A percentile compares a stretch with the other conserved stretches of the same genome.
Evolutionary conservation across 2,329 filamentous ascomycete genomes (phyloP).

Genomic region (Cladosporium colombiae): DNA sequence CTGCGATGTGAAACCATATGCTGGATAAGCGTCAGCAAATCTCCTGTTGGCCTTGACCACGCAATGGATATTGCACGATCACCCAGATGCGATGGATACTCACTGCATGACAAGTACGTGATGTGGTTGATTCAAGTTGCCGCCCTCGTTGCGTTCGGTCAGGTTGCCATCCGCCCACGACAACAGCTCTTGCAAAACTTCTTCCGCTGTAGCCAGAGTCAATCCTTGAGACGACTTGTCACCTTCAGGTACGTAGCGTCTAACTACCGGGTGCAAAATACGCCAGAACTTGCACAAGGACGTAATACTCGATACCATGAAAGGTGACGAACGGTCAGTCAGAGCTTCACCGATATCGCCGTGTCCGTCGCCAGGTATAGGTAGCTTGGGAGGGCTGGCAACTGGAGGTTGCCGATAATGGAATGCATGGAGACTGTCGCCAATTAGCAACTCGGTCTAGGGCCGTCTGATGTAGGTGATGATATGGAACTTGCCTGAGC

Average conservation of each 20-base stretch:
- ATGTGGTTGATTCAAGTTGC: background rate
- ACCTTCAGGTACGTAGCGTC: background rate
- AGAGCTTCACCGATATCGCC: background rate
- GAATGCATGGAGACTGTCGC: background rate
- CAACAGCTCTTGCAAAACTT: background rate
- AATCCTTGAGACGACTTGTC: background rate
- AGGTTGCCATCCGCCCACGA: background rate
- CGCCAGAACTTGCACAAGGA: conserved; percentile 10
- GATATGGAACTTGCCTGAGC: background rate
- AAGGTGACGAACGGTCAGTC: background rate
- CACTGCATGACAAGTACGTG: conserved; percentile 10
- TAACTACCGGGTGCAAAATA: background rate
- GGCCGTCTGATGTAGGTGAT: background rate
- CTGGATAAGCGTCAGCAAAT: background rate
- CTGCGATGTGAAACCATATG: conserved; percentile 13
- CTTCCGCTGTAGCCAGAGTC: background rate
- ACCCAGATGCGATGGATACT: background rate
- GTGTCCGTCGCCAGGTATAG: background rate
- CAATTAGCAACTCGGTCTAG: background rate
- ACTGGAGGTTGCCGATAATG: conserved; percentile 1
- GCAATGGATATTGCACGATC: background rate
- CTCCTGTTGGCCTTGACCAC: background rate
- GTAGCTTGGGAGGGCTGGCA: background rate
- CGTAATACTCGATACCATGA: background rate
- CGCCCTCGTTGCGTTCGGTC: background rate